Percentiles rank a stretch among this genome's conserved stretches.
These are phyloP conservation scores for Vicia sativa DNA, from an alignment of 306 rosid genomes.

Conservation along the genomic window DNA sequence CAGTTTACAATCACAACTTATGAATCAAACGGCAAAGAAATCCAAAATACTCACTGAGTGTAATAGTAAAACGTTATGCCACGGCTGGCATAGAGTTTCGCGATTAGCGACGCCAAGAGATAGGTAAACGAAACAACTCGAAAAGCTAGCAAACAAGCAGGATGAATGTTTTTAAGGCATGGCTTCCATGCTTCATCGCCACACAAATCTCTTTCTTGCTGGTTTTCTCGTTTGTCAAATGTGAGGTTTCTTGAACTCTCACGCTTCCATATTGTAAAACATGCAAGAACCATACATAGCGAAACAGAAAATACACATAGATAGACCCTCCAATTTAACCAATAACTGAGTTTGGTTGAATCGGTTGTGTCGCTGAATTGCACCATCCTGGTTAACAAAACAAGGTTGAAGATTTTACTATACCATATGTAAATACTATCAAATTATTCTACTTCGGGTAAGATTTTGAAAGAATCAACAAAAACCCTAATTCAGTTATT, in stretches of 20 bases:
- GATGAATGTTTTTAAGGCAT: constrained; percentile 67
- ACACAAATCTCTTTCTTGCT: constrained; percentile 34
- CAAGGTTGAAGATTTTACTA: neutral
- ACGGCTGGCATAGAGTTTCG: constrained; percentile 46
- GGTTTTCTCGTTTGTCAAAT: constrained; percentile 47
- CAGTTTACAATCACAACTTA: neutral
- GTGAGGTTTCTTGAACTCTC: constrained; percentile 42
- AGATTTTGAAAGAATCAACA: neutral
- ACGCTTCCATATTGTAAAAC: constrained; percentile 52
- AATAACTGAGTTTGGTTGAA: constrained; percentile 63
- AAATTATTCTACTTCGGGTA: neutral
- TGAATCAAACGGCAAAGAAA: neutral
- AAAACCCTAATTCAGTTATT: neutral
- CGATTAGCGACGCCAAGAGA: constrained; percentile 53
- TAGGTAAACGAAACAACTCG: constrained; percentile 55
- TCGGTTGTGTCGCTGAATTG: constrained; percentile 42
- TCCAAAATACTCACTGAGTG: constrained; percentile 70
- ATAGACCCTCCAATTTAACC: constrained; percentile 77
- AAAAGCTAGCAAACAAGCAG: constrained; percentile 64
- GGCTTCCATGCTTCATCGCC: constrained; percentile 75
- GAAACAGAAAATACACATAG: constrained; percentile 61
- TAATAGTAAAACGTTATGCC: constrained; percentile 58
- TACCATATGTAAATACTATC: neutral
- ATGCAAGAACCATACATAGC: constrained; percentile 49
- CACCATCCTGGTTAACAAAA: constrained; percentile 63